These are phyloP conservation scores for Skeletonema menzelii DNA, from an alignment of 108 stramenopile species.

Conservation along the genomic window DNA sequence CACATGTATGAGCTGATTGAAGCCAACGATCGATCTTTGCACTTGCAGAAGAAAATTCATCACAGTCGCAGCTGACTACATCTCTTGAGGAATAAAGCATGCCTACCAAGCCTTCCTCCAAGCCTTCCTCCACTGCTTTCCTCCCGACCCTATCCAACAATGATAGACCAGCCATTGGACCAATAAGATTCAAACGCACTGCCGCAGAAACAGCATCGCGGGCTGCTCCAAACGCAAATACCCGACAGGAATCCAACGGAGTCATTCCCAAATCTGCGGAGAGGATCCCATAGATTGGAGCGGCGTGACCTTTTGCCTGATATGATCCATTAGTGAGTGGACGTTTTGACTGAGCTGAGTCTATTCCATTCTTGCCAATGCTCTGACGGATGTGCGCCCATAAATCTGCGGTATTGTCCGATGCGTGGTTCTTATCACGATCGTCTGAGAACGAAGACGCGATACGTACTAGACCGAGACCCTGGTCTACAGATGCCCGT, in stretches of 20 bases:
- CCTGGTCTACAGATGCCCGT: conserved; percentile 80
- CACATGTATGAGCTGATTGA: conserved; percentile 41
- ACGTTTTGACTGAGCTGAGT: neutral
- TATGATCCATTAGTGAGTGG: conserved; percentile 6
- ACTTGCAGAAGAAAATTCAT: neutral
- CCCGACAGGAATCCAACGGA: conserved; percentile 47
- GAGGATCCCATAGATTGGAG: conserved; percentile 63
- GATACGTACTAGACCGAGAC: conserved; percentile 70
- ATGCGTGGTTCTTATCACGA: conserved; percentile 1
- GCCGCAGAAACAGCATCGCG: conserved; percentile 84
- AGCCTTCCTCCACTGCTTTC: conserved; percentile 53
- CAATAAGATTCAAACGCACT: conserved; percentile 76
- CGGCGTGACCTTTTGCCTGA: conserved; percentile 45
- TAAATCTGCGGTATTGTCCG: neutral
- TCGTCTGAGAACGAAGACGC: conserved; percentile 48
- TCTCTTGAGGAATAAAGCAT: conserved; percentile 23
- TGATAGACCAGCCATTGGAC: conserved; percentile 66
- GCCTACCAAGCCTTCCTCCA: conserved; percentile 29
- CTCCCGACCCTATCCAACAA: conserved; percentile 51
- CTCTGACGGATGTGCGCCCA: conserved; percentile 17
- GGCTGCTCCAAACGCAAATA: conserved; percentile 73
- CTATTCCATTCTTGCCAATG: conserved; percentile 2
- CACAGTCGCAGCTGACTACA: neutral
- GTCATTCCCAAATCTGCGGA: conserved; percentile 41
- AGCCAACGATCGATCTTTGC: conserved; percentile 26